Evolutionary conservation across 768 basidiomycete genomes (phyloP).

Genomic region (Russula sp.): DNA sequence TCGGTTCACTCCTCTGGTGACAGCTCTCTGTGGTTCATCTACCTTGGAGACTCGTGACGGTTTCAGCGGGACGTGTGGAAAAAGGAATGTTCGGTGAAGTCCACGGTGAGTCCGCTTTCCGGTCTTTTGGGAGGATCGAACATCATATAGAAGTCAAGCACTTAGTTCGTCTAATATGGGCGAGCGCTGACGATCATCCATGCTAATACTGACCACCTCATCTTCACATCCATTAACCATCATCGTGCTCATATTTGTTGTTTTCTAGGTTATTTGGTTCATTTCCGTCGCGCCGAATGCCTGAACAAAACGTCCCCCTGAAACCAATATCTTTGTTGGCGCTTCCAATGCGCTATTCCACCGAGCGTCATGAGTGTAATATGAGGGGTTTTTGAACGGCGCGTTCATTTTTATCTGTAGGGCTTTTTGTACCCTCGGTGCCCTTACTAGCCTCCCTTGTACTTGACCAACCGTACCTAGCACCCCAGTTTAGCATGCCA

Average conservation of each 20-base stretch:
- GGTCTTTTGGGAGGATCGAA: constrained; percentile 52
- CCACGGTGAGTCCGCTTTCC: constrained; percentile 39
- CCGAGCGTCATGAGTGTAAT: constrained; percentile 2
- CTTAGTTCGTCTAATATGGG: constrained; percentile 60
- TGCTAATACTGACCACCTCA: constrained; percentile 76
- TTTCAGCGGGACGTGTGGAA: background rate
- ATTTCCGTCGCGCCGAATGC: background rate
- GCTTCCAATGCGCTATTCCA: background rate
- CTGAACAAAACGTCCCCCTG: background rate
- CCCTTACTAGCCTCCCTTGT: constrained; percentile 12
- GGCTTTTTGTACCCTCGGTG: background rate
- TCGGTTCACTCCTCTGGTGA: background rate
- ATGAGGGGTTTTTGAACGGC: background rate
- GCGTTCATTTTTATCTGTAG: background rate
- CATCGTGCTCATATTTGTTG: constrained; percentile 8
- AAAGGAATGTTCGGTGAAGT: background rate
- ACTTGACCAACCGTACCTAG: constrained; percentile 8
- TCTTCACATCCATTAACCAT: constrained; percentile 32
- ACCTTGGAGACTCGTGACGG: background rate
- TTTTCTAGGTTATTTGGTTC: constrained; percentile 11
- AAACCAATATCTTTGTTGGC: background rate
- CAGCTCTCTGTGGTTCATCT: background rate
- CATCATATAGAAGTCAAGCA: constrained; percentile 88
- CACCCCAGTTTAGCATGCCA: background rate
- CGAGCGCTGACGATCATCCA: constrained; percentile 69